Conservation (phyloP, 306 rosid species). For the Argentina anserina region DNA sequence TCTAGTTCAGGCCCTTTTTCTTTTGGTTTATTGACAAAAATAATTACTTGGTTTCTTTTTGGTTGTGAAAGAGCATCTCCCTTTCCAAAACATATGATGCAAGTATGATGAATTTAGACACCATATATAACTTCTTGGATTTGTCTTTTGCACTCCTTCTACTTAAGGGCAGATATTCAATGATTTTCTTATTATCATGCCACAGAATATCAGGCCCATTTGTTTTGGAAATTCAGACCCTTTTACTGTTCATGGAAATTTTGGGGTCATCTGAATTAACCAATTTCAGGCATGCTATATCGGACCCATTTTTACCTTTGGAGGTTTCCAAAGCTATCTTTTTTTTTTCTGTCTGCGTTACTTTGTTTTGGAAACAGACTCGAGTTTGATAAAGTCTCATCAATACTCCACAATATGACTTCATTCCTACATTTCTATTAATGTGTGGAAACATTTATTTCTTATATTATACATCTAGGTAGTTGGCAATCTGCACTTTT, state of each 20-base stretch:
- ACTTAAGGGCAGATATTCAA: background rate
- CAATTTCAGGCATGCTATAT: background rate
- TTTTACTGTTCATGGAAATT: background rate
- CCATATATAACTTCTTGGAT: background rate
- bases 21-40: background rate
- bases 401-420: background rate
- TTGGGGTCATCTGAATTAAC: background rate
- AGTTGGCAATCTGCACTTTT: background rate
- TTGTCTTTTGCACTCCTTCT: background rate
- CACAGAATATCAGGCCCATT: background rate
- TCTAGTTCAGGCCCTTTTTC: background rate
- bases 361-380: background rate
- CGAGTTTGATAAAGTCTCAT: background rate
- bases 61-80: background rate
- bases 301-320: background rate
- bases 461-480: background rate
- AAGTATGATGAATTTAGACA: background rate
- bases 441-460: background rate
- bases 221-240: too few relatives aligned
- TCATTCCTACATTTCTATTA: background rate
- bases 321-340: background rate
- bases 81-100: background rate
- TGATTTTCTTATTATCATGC: background rate
- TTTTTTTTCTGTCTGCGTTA: background rate
- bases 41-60: background rate